These are phyloP conservation scores for Carex sylvatica DNA, from an alignment of 202 grass and related monocot species.

Conservation along the genomic window DNA sequence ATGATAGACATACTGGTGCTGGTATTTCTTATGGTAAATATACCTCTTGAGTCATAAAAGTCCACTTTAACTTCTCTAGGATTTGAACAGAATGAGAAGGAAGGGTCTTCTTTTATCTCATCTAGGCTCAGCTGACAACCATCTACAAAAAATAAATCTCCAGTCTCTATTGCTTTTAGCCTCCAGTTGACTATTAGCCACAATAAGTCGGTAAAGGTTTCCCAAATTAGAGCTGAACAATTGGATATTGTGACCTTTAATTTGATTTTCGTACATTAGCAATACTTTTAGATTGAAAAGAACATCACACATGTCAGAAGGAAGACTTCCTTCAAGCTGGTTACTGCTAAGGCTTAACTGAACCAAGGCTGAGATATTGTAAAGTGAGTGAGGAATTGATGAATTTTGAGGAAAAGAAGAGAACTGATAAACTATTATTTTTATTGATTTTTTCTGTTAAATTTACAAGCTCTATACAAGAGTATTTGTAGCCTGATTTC, in stretches of 20 bases:
- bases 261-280: not conserved
- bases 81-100: conserved; percentile 48
- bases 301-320: not conserved
- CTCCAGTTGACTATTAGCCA: no score
- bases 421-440: no score
- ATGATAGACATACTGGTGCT: not conserved
- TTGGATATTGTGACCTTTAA: not conserved
- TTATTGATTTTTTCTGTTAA: no score
- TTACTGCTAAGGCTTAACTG: not conserved
- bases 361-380: not conserved
- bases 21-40: not conserved
- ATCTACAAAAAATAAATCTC: conserved; percentile 38
- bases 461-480: no score
- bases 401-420: no score
- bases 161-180: no score
- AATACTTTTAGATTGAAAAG: not conserved
- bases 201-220: not conserved
- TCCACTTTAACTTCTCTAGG: conserved; percentile 76
- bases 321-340: not conserved
- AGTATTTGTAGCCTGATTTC: no score
- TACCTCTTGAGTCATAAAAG: conserved; percentile 94
- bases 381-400: not conserved
- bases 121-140: conserved; percentile 57
- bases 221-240: not conserved
- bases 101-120: conserved; percentile 59